Percentiles rank a stretch among this genome's conserved stretches.
Conservation (phyloP, 2,329 filamentous ascomycete genomes). For the Pyrenophora seminiperda region DNA sequence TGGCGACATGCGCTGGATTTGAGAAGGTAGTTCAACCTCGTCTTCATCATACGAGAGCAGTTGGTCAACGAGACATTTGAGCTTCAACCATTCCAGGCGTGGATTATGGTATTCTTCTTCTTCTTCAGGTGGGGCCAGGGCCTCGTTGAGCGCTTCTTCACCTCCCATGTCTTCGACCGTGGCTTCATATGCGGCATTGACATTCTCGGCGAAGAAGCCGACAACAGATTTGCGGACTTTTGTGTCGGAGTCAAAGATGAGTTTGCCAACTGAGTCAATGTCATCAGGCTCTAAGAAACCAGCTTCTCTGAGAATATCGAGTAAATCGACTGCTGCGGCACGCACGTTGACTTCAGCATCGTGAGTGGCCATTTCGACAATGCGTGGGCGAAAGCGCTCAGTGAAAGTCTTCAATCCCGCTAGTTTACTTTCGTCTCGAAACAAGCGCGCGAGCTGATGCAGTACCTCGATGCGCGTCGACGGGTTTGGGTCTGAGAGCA, state of each 20-base stretch:
- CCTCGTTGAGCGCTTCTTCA: constrained; percentile 74
- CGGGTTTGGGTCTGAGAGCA: constrained; percentile 80
- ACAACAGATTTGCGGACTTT: constrained; percentile 87
- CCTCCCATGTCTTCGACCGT: constrained; percentile 86
- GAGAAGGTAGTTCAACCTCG: constrained; percentile 60
- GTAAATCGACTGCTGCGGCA: constrained; percentile 77
- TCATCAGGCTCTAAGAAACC: constrained; percentile 90
- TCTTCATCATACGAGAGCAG: constrained; percentile 80
- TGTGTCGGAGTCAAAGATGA: constrained; percentile 86
- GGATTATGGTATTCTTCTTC: constrained; percentile 77
- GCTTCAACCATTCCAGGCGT: constrained; percentile 82
- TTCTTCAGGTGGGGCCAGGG: constrained; percentile 71
- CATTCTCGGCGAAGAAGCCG: constrained; percentile 85
- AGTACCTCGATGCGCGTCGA: constrained; percentile 83
- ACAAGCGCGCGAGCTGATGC: constrained; percentile 78
- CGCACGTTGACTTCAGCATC: constrained; percentile 84
- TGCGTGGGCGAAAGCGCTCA: constrained; percentile 81
- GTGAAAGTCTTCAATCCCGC: constrained; percentile 83
- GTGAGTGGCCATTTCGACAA: constrained; percentile 90
- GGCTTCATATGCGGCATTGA: constrained; percentile 78
- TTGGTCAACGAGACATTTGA: constrained; percentile 87
- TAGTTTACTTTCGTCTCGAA: constrained; percentile 79
- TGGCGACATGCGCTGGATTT: constrained; percentile 54
- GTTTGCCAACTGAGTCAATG: constrained; percentile 82
- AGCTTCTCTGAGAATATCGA: constrained; percentile 80